phyloP scores from a whole-genome alignment of 257 asterid genomes.

The Ophiorrhiza pumila region DNA sequence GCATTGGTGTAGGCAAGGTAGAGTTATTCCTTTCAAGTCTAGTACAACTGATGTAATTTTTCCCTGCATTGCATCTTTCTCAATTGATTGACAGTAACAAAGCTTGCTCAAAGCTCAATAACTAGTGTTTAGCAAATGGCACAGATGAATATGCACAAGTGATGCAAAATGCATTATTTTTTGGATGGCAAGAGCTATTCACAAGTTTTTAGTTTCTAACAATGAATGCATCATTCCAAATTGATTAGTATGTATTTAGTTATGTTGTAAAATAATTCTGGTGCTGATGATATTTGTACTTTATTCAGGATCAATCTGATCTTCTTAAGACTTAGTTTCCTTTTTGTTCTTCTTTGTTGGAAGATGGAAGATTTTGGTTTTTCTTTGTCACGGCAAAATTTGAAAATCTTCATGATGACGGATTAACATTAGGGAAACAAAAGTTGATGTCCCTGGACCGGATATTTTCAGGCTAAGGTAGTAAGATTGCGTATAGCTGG shows the following conservation, averaged over 20 bases:
- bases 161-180: too few species aligned
- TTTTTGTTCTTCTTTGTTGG: background rate
- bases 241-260: background rate
- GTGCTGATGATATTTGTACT: background rate
- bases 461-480: background rate
- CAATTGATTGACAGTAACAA: background rate
- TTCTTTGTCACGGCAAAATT: background rate
- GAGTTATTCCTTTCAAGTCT: conserved; percentile 1
- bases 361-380: background rate
- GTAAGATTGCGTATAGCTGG: background rate
- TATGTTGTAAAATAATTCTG: background rate
- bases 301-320: background rate
- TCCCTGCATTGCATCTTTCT: too few species aligned
- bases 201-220: background rate
- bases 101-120: too few species aligned
- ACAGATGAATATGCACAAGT: background rate
- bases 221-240: background rate
- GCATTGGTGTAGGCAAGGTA: conserved; percentile 87
- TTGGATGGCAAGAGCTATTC: too few species aligned
- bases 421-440: background rate
- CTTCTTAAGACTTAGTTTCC: background rate
- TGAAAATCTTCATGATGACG: background rate
- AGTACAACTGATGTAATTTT: background rate
- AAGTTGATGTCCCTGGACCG: background rate
- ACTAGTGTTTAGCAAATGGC: too few species aligned